Conservation (phyloP, 345 rosid species). For the Ceriops tagal region DNA sequence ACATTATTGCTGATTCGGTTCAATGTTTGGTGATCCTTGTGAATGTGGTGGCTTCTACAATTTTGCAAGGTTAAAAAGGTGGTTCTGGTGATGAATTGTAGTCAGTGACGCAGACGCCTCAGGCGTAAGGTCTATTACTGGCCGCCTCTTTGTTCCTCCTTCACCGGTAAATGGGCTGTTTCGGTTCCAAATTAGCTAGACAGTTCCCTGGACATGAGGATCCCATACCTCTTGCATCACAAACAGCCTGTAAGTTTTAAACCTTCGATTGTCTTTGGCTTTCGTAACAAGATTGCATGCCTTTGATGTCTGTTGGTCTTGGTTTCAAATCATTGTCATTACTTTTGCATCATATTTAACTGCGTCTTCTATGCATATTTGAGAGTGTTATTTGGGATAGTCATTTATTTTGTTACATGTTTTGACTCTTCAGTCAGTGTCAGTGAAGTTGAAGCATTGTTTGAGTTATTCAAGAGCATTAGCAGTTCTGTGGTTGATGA, state of each 20-base stretch:
- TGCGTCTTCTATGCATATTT: no score
- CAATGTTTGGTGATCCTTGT: conserved; percentile 6
- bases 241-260: conserved; percentile 79
- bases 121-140: conserved; percentile 15
- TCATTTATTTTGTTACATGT: background rate
- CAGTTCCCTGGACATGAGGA: conserved; percentile 82
- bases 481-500: conserved; percentile 94
- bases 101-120: conserved; percentile 13
- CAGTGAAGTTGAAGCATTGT: conserved; percentile 98
- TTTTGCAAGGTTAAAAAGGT: conserved; percentile 28
- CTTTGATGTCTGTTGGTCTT: background rate
- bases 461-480: conserved; percentile 94
- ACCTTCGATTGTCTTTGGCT: background rate
- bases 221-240: conserved; percentile 78
- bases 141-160: conserved; percentile 2
- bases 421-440: conserved; percentile 71
- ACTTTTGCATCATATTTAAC: background rate
- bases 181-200: conserved; percentile 63
- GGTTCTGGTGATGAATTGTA: conserved; percentile 24
- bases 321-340: background rate
- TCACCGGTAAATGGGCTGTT: conserved; percentile 87
- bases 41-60: background rate
- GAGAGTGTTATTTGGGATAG: background rate
- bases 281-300: background rate
- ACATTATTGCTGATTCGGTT: background rate